These are phyloP conservation scores for Plantago major DNA, from an alignment of 257 asterid genomes.

Conservation along the genomic window DNA sequence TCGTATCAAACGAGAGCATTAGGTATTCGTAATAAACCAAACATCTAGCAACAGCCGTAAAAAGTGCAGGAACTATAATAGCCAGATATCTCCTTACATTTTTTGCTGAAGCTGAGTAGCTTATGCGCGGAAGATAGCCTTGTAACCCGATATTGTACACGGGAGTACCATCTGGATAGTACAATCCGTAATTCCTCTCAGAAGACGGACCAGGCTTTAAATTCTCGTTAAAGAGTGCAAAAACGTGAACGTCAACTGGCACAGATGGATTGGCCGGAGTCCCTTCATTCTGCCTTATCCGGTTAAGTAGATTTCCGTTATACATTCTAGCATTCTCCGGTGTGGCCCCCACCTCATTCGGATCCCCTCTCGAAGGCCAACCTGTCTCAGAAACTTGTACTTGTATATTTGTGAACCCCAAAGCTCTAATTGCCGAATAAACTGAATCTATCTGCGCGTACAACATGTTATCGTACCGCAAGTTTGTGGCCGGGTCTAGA, in stretches of 20 bases:
- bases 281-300: constrained; percentile 57
- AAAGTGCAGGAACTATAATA: background rate
- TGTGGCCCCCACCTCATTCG: constrained; percentile 76
- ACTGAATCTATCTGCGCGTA: constrained; percentile 93
- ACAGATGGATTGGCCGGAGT: constrained; percentile 80
- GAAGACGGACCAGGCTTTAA: constrained; percentile 84
- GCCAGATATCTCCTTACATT: constrained; percentile 36
- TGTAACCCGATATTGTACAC: constrained; percentile 75
- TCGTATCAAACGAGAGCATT: constrained; percentile 9
- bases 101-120: constrained; percentile 53
- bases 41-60: background rate
- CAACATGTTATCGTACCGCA: constrained; percentile 88
- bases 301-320: constrained; percentile 60
- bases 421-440: constrained; percentile 67
- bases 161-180: constrained; percentile 76
- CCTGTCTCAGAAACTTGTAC: constrained; percentile 92
- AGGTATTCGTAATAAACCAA: background rate
- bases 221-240: constrained; percentile 92
- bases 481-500: constrained; percentile 47
- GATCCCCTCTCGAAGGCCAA: constrained; percentile 93
- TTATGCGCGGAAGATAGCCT: constrained; percentile 61
- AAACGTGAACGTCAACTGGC: constrained; percentile 71
- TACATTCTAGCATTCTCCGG: constrained; percentile 69
- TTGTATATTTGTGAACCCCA: constrained; percentile 55
- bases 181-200: constrained; percentile 88